These are phyloP conservation scores for Candida berthetii DNA, from an alignment of 805 yeast genomes.

Conservation along the genomic window DNA sequence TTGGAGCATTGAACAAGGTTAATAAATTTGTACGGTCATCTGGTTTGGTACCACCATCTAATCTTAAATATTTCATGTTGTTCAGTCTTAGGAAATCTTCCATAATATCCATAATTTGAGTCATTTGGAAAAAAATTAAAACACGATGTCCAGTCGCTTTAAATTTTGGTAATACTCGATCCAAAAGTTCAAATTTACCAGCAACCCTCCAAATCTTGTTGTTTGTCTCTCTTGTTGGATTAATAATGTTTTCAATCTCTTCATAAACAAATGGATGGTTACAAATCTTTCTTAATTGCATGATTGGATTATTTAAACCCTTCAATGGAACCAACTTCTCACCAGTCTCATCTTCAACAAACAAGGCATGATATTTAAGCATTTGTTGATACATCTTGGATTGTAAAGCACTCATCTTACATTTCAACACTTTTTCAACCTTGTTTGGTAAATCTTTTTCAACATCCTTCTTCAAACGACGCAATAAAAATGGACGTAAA, in stretches of 20 bases:
- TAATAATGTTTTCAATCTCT: conserved; percentile 67
- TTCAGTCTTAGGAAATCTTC: conserved; percentile 71
- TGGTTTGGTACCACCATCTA: conserved; percentile 81
- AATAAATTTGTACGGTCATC: conserved; percentile 77
- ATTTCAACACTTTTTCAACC: conserved; percentile 76
- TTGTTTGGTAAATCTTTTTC: conserved; percentile 83
- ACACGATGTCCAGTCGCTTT: conserved; percentile 73
- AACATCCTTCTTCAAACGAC: conserved; percentile 83
- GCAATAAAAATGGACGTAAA: conserved; percentile 73
- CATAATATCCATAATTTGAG: conserved; percentile 87
- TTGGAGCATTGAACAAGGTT: conserved; percentile 67
- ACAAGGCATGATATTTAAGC: conserved; percentile 64
- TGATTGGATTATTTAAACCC: conserved; percentile 75
- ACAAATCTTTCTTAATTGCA: conserved; percentile 82
- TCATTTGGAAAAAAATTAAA: conserved; percentile 82
- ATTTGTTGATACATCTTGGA: conserved; percentile 67
- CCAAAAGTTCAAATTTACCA: conserved; percentile 78
- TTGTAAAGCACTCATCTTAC: conserved; percentile 72
- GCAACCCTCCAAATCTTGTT: conserved; percentile 69
- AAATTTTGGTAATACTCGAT: conserved; percentile 69
- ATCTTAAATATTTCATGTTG: conserved; percentile 63
- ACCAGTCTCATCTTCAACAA: conserved; percentile 58
- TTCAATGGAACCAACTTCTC: conserved; percentile 52
- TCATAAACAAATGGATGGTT: conserved; percentile 87
- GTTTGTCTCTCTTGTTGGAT: conserved; percentile 56